Evolutionary conservation across 352 stramenopile species (phyloP).

Genomic region (Globisporangium paddicum): DNA sequence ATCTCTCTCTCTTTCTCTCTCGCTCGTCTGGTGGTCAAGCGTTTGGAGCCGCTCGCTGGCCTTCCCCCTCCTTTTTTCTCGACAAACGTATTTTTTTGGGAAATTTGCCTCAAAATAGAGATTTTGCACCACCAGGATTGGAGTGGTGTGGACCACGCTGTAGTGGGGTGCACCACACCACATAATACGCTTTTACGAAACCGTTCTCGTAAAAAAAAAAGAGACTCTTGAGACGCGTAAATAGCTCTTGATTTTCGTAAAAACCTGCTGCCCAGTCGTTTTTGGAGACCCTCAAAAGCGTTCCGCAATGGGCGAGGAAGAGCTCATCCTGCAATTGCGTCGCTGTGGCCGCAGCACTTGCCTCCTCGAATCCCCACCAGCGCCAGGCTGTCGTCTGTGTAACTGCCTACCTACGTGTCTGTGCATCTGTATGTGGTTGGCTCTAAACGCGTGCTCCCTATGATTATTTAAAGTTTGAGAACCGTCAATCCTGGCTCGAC

Average conservation of each 20-base stretch:
- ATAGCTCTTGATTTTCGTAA: too few species aligned
- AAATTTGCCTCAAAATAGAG: too few species aligned
- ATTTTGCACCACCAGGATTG: not conserved
- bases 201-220: not conserved
- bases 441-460: slow-evolving; percentile 23
- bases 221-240: too few species aligned
- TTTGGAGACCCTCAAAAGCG: not conserved
- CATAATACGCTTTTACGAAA: not conserved
- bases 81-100: not conserved
- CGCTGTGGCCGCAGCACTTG: not conserved
- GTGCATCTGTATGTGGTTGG: slow-evolving; percentile 1
- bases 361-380: not conserved
- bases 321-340: slow-evolving; percentile 6
- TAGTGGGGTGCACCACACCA: too few species aligned
- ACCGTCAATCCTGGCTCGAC: slow-evolving; percentile 50
- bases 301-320: not conserved
- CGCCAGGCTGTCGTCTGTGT: too few species aligned
- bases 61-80: not conserved
- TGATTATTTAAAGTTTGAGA: slow-evolving; percentile 89
- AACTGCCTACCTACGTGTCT: not conserved
- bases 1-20: slow-evolving; percentile 22
- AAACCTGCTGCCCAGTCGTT: slow-evolving; percentile 3
- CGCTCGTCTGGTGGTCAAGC: not conserved
- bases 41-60: not conserved
- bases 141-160: too few species aligned